These are phyloP conservation scores for Trametes pubescens DNA, from an alignment of 1,284 basidiomycete genomes.

Conservation along the genomic window DNA sequence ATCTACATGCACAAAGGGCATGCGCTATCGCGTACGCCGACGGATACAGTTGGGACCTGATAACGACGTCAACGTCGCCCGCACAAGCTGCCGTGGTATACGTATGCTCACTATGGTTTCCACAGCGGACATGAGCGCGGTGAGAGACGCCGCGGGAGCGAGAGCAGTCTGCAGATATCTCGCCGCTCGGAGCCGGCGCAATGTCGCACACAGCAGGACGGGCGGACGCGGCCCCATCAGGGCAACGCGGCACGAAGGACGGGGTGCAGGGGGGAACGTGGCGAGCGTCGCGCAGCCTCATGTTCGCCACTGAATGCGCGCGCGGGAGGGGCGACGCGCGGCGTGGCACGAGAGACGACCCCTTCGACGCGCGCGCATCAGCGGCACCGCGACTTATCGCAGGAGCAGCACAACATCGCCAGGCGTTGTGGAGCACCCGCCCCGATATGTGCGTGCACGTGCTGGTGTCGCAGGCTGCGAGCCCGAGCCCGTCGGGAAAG, in stretches of 20 bases:
- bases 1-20: background rate
- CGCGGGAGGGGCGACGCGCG: constrained; percentile 21
- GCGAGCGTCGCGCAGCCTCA: constrained; percentile 27
- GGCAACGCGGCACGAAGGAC: constrained; percentile 7
- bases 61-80: constrained; percentile 6
- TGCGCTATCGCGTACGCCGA: background rate
- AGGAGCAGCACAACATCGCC: constrained; percentile 14
- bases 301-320: constrained; percentile 22
- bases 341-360: constrained; percentile 32
- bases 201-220: constrained; percentile 10
- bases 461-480: background rate
- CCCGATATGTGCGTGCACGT: background rate
- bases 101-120: constrained; percentile 11
- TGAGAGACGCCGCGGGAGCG: constrained; percentile 4
- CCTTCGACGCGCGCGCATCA: constrained; percentile 7
- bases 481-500: constrained; percentile 24
- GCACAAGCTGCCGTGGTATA: background rate
- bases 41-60: background rate
- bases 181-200: constrained; percentile 14
- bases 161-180: background rate
- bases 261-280: constrained; percentile 14
- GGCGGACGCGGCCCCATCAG: constrained; percentile 8
- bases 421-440: constrained; percentile 24
- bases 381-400: constrained; percentile 1
- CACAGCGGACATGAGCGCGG: constrained; percentile 20